phyloP scores from a whole-genome alignment of 495 filamentous ascomycete species.

The Neurospora sp. region DNA sequence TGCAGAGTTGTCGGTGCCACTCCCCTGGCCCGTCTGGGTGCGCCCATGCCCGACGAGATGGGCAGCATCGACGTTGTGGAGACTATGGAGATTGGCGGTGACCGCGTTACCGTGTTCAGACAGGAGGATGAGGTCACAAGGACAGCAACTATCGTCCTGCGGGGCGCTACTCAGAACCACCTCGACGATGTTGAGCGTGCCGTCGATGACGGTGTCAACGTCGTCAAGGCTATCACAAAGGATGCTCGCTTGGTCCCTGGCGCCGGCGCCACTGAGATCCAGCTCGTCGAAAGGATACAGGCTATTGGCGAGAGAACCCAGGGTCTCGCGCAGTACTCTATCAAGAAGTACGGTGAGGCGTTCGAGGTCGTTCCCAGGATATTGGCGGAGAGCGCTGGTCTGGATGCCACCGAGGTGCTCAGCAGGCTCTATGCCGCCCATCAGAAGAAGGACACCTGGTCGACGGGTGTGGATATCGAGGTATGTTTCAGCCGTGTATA shows the following conservation, averaged over 20 bases:
- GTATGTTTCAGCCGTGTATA: conserved; percentile 23
- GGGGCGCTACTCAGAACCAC: conserved; percentile 95
- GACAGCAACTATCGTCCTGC: conserved; percentile 89
- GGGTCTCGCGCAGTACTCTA: conserved; percentile 86
- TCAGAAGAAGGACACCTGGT: conserved; percentile 78
- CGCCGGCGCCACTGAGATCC: conserved; percentile 91
- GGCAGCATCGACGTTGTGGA: conserved; percentile 90
- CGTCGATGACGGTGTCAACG: conserved; percentile 97
- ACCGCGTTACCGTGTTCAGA: conserved; percentile 96
- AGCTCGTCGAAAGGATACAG: conserved; percentile 84
- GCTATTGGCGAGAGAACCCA: conserved; percentile 84
- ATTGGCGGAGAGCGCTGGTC: conserved; percentile 84
- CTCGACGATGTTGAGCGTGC: conserved; percentile 96
- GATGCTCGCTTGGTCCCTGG: conserved; percentile 87
- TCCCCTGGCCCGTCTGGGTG: conserved; percentile 86
- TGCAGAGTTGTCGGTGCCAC: conserved; percentile 96
- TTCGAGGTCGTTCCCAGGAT: conserved; percentile 95
- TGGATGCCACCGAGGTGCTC: conserved; percentile 93
- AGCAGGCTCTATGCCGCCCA: conserved; percentile 88
- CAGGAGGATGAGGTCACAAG: conserved; percentile 89
- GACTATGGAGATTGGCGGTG: conserved; percentile 95
- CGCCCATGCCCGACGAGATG: conserved; percentile 99
- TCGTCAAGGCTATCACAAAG: conserved; percentile 95
- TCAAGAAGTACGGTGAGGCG: conserved; percentile 93
- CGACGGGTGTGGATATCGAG: conserved; percentile 87